Percentiles rank a stretch among this genome's conserved stretches.
Conservation (phyloP, 225 moss, liverwort and hornwort genomes). For the Marchantia polymorpha region DNA sequence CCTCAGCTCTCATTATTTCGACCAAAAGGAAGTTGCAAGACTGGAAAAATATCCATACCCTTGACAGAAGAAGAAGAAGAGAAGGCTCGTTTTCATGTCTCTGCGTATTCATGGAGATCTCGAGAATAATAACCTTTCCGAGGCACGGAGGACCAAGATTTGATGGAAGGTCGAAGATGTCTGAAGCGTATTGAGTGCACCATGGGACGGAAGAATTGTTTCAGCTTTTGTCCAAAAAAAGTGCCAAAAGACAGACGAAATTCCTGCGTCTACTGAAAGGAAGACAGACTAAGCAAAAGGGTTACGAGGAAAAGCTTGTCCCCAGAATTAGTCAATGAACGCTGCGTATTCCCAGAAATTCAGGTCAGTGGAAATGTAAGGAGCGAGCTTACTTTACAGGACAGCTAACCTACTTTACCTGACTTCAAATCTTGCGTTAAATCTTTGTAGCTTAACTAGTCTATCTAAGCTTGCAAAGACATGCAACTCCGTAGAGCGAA, state of each 20-base stretch:
- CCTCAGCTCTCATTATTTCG: too few species aligned
- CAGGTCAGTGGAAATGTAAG: neutral
- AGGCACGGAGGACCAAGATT: neutral
- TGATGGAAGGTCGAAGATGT: neutral
- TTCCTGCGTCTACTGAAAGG: neutral
- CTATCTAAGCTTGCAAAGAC: neutral
- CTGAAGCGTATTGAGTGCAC: neutral
- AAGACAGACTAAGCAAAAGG: neutral
- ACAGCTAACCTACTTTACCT: constrained; percentile 1
- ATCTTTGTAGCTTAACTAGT: neutral
- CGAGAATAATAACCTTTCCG: too few species aligned
- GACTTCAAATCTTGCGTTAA: neutral
- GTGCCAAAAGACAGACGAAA: neutral
- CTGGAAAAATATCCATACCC: too few species aligned
- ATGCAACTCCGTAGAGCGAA: neutral
- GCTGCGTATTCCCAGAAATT: neutral
- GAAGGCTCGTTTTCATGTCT: too few species aligned
- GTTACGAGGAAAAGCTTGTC: neutral
- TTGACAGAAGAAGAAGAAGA: too few species aligned
- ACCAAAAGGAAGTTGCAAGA: too few species aligned
- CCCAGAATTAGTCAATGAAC: neutral
- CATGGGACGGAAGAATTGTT: neutral
- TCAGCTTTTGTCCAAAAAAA: neutral
- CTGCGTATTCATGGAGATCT: too few species aligned
- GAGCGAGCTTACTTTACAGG: neutral